Evolutionary conservation across 164 flowering plant species (phyloP).

Genomic region (Protea cynaroides): DNA sequence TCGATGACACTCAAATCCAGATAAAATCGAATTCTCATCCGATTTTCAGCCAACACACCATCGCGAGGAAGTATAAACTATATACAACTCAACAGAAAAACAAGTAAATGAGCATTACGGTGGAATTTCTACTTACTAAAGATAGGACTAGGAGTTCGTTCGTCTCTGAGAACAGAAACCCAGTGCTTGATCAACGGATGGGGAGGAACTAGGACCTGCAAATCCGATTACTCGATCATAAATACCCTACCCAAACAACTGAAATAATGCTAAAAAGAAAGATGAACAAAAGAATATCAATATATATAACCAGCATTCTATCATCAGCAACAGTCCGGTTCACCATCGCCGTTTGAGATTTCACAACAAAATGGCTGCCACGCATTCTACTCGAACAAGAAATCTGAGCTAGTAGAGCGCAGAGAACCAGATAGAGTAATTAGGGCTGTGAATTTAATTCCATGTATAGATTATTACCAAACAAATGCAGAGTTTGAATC

Average conservation of each 20-base stretch:
- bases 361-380: slow-evolving; percentile 19
- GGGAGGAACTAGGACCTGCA: slow-evolving; percentile 90
- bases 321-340: slow-evolving; percentile 26
- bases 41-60: too few species aligned
- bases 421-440: too few species aligned
- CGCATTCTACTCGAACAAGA: slow-evolving; percentile 13
- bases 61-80: too few species aligned
- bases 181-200: slow-evolving; percentile 97
- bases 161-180: slow-evolving; percentile 90
- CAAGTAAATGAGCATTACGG: too few species aligned
- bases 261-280: neutral
- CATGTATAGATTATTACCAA: too few species aligned
- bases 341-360: slow-evolving; percentile 36
- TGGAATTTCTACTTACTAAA: slow-evolving; percentile 48
- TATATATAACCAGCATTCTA: slow-evolving; percentile 54
- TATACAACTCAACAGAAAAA: too few species aligned
- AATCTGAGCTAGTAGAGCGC: neutral
- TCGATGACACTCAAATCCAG: too few species aligned
- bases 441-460: too few species aligned
- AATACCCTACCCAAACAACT: neutral
- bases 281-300: neutral
- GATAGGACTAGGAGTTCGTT: slow-evolving; percentile 80
- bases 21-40: too few species aligned
- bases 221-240: neutral
- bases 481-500: too few species aligned